A percentile compares a stretch with the other conserved stretches of the same genome.
Evolutionary conservation across 139 green algal genomes (phyloP).

Genomic region (Trebouxia sp.): DNA sequence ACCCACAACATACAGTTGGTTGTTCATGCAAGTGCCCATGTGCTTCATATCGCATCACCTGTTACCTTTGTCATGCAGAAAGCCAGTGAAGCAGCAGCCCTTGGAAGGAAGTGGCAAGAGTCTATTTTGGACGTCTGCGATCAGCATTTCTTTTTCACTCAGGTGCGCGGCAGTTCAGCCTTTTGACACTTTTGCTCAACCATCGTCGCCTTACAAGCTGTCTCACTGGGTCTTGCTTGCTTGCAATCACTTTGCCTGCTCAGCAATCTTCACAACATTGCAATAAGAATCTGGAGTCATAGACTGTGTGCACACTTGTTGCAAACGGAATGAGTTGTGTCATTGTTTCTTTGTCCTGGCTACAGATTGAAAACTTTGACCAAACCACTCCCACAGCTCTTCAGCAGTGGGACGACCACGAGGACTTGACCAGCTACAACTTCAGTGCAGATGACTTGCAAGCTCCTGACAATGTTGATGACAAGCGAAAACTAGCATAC

Average conservation of each 20-base stretch:
- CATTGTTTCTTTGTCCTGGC: background rate
- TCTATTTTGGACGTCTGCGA: conserved; percentile 45
- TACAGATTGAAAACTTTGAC: conserved; percentile 46
- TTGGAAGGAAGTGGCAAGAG: conserved; percentile 26
- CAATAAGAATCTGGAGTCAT: too few species aligned
- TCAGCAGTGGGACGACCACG: conserved; percentile 32
- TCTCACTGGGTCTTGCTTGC: too few species aligned
- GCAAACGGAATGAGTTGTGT: too few species aligned
- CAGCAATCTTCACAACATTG: too few species aligned
- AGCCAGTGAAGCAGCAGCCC: background rate
- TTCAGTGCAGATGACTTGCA: conserved; percentile 29
- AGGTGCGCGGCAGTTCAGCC: conserved; percentile 39
- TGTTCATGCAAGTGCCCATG: background rate
- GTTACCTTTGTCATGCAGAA: background rate
- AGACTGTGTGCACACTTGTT: background rate
- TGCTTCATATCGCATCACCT: background rate
- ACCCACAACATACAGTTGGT: background rate
- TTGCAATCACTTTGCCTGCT: too few species aligned
- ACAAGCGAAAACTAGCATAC: conserved; percentile 36
- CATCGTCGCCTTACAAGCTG: too few species aligned
- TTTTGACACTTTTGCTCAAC: too few species aligned
- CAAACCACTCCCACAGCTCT: conserved; percentile 41
- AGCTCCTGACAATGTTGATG: background rate
- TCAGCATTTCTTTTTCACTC: conserved; percentile 41
- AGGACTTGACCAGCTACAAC: conserved; percentile 27